These are phyloP conservation scores for Verticillium nubilum DNA, from an alignment of 2,329 filamentous ascomycete species.

Conservation along the genomic window DNA sequence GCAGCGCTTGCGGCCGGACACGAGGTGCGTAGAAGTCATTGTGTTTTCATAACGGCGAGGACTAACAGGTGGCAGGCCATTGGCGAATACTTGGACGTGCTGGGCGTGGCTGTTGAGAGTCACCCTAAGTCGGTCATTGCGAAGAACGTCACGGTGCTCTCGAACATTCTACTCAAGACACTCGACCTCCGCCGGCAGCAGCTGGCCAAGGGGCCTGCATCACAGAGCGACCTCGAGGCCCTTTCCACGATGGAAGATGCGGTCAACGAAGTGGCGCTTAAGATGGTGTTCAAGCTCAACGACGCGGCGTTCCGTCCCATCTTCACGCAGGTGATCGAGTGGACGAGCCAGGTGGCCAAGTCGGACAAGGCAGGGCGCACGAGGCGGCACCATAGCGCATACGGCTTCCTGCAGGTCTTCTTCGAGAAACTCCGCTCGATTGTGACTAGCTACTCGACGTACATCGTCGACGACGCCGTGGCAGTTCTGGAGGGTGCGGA, in stretches of 20 bases:
- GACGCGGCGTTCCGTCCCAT: constrained; percentile 89
- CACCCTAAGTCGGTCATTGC: constrained; percentile 74
- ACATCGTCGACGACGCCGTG: constrained; percentile 71
- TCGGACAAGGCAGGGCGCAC: constrained; percentile 52
- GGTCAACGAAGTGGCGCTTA: constrained; percentile 67
- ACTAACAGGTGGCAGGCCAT: constrained; percentile 44
- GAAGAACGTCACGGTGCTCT: constrained; percentile 67
- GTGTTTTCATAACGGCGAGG: not conserved
- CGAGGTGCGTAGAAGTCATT: constrained; percentile 43
- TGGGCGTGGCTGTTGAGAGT: constrained; percentile 68
- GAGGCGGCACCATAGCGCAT: constrained; percentile 69
- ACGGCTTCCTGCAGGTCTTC: constrained; percentile 73
- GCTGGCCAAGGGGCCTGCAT: constrained; percentile 38
- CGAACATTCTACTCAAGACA: constrained; percentile 53
- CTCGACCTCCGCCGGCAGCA: constrained; percentile 62
- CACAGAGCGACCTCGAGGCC: constrained; percentile 33
- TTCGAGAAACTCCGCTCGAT: constrained; percentile 88
- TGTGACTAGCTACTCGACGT: constrained; percentile 85
- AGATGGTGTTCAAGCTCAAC: constrained; percentile 96
- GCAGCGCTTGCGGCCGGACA: constrained; percentile 58
- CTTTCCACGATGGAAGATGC: constrained; percentile 53
- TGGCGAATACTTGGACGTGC: constrained; percentile 62
- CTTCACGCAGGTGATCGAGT: constrained; percentile 81
- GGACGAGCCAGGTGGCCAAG: constrained; percentile 61
- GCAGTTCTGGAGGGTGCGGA: constrained; percentile 49